Percentiles rank a stretch among this genome's conserved stretches.
These are phyloP conservation scores for Fermentozyma sake DNA, from an alignment of 1,139 yeast genomes.

Conservation along the genomic window DNA sequence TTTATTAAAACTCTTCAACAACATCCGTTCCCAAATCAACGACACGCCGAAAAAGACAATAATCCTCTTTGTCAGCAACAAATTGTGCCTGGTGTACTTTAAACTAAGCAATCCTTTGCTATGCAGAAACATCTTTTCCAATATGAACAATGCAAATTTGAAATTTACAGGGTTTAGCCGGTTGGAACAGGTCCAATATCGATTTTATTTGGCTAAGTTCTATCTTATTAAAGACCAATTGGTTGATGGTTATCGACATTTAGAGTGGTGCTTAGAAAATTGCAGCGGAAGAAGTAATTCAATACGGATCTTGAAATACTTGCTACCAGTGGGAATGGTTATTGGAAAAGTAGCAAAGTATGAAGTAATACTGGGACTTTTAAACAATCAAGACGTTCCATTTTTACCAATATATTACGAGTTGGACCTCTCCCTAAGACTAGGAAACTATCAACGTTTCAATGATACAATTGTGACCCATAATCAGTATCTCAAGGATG, in stretches of 20 bases:
- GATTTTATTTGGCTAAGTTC: slow-evolving; percentile 65
- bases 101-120: slow-evolving; percentile 58
- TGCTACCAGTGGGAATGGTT: slow-evolving; percentile 55
- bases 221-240: slow-evolving; percentile 59
- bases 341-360: slow-evolving; percentile 34
- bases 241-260: slow-evolving; percentile 51
- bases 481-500: slow-evolving; percentile 31
- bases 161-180: slow-evolving; percentile 40
- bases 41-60: slow-evolving; percentile 49
- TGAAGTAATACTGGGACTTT: slow-evolving; percentile 12
- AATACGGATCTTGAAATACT: slow-evolving; percentile 41
- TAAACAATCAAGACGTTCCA: slow-evolving; percentile 15
- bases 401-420: slow-evolving; percentile 33
- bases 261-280: slow-evolving; percentile 56
- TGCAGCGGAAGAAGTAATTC: slow-evolving; percentile 20
- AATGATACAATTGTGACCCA: slow-evolving; percentile 23
- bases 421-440: slow-evolving; percentile 27
- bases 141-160: slow-evolving; percentile 59
- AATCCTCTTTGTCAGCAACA: slow-evolving; percentile 52
- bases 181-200: slow-evolving; percentile 57
- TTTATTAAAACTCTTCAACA: slow-evolving; percentile 58
- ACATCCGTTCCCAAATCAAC: slow-evolving; percentile 54
- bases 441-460: slow-evolving; percentile 40
- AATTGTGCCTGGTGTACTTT: slow-evolving; percentile 61
- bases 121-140: slow-evolving; percentile 73